A percentile compares a stretch with the other conserved stretches of the same genome.
Evolutionary conservation across 2,329 filamentous ascomycete species (phyloP).

Genomic region (Colletotrichum sansevieriae): DNA sequence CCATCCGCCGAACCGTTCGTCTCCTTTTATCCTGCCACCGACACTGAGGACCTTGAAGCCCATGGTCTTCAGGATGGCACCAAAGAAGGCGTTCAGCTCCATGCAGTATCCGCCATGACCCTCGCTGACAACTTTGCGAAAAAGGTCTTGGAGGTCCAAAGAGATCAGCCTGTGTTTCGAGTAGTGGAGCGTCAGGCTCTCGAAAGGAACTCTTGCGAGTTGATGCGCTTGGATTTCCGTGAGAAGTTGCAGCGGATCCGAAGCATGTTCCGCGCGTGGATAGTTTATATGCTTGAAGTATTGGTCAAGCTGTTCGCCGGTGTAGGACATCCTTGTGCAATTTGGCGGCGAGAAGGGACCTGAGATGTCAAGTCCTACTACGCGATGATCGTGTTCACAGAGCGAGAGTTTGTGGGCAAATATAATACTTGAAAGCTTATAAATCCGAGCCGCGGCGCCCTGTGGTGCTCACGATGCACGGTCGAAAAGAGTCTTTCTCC

Average conservation of each 20-base stretch:
- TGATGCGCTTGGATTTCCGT: constrained; percentile 54
- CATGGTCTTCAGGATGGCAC: constrained; percentile 60
- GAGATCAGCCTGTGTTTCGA: constrained; percentile 50
- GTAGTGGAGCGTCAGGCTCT: constrained; percentile 67
- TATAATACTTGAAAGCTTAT: constrained; percentile 9
- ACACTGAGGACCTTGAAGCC: constrained; percentile 64
- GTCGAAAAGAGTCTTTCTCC: not conserved
- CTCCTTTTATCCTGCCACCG: constrained; percentile 52
- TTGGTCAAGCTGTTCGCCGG: constrained; percentile 47
- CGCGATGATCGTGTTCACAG: too few species aligned
- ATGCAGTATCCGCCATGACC: constrained; percentile 68
- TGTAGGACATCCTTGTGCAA: constrained; percentile 41
- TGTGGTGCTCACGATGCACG: constrained; percentile 4
- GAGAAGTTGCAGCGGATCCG: constrained; percentile 48
- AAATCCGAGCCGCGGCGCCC: not conserved
- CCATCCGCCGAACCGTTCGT: constrained; percentile 46
- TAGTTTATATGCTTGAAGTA: constrained; percentile 50
- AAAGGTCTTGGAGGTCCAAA: constrained; percentile 57
- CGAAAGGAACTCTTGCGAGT: constrained; percentile 65
- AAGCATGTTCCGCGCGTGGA: constrained; percentile 43
- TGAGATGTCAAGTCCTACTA: too few species aligned
- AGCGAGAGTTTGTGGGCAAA: not conserved
- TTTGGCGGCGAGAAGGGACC: not conserved
- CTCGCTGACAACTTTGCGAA: constrained; percentile 59
- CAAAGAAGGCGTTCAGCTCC: constrained; percentile 61